Evolutionary conservation across 2,329 filamentous ascomycete species (phyloP).

Genomic region (Plectosphaerella cucumerina): DNA sequence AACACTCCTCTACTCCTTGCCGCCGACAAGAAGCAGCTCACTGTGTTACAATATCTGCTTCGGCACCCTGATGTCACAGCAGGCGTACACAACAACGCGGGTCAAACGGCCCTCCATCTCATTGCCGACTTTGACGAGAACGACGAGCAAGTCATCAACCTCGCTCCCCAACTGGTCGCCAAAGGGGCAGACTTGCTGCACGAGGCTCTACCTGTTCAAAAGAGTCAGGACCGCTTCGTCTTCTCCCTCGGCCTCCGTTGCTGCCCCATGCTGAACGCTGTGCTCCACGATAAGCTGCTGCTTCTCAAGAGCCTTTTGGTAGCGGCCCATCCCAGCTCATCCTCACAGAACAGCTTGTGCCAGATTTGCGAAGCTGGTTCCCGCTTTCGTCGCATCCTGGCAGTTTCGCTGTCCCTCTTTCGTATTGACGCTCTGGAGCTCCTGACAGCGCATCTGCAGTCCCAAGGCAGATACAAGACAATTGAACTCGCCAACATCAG

Average conservation of each 20-base stretch:
- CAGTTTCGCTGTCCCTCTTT: background rate
- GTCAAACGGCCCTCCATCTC: background rate
- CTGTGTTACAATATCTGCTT: background rate
- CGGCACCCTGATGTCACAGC: background rate
- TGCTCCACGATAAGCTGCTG: background rate
- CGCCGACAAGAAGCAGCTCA: background rate
- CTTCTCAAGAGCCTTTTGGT: background rate
- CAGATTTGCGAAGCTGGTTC: background rate
- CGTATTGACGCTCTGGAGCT: background rate
- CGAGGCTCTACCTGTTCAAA: background rate
- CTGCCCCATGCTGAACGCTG: background rate
- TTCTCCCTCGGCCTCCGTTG: background rate
- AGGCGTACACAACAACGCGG: background rate
- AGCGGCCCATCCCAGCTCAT: background rate
- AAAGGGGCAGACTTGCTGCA: background rate
- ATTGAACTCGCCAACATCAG: background rate
- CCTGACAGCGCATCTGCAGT: background rate
- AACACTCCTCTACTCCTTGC: background rate
- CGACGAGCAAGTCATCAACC: background rate
- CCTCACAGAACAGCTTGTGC: background rate
- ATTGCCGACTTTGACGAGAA: background rate
- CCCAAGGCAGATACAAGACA: no score
- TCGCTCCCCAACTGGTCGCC: background rate
- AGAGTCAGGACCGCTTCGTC: background rate
- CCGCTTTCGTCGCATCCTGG: conserved; percentile 1